These are phyloP conservation scores for Pseudogymnoascus sp. DNA, from an alignment of 2,329 filamentous ascomycete genomes.

Conservation along the genomic window DNA sequence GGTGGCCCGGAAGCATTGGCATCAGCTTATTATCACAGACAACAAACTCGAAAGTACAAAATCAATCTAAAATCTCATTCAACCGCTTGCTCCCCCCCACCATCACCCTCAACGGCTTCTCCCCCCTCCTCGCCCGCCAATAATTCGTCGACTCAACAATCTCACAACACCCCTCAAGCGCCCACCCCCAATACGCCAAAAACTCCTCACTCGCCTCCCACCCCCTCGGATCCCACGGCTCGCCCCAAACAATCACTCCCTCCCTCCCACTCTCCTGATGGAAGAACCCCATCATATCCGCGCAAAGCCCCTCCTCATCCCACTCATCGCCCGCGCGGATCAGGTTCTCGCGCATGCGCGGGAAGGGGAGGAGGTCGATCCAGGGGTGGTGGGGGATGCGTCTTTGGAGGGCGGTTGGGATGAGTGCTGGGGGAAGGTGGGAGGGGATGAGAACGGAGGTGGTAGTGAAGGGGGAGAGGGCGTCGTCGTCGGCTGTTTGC, in stretches of 20 bases:
- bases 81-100: not conserved
- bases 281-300: slow-evolving; percentile 16
- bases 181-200: slow-evolving; percentile 24
- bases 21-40: not conserved
- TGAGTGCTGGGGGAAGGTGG: slow-evolving; percentile 16
- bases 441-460: not conserved
- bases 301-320: slow-evolving; percentile 18
- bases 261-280: slow-evolving; percentile 8
- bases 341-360: slow-evolving; percentile 24
- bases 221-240: slow-evolving; percentile 23
- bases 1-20: not conserved
- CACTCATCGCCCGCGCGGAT: slow-evolving; percentile 16
- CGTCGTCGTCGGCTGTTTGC: not conserved
- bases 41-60: not conserved
- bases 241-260: slow-evolving; percentile 24
- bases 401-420: slow-evolving; percentile 27
- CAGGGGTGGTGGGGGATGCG: slow-evolving; percentile 28
- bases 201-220: slow-evolving; percentile 25
- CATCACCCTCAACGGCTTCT: slow-evolving; percentile 8
- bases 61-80: not conserved
- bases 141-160: slow-evolving; percentile 23
- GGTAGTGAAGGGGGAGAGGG: not conserved
- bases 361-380: slow-evolving; percentile 31
- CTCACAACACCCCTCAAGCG: slow-evolving; percentile 21
- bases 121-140: slow-evolving; percentile 23